Base-by-base conservation (phyloP, 1,284 basidiomycete genomes). In the Heterobasidion annosum region DNA sequence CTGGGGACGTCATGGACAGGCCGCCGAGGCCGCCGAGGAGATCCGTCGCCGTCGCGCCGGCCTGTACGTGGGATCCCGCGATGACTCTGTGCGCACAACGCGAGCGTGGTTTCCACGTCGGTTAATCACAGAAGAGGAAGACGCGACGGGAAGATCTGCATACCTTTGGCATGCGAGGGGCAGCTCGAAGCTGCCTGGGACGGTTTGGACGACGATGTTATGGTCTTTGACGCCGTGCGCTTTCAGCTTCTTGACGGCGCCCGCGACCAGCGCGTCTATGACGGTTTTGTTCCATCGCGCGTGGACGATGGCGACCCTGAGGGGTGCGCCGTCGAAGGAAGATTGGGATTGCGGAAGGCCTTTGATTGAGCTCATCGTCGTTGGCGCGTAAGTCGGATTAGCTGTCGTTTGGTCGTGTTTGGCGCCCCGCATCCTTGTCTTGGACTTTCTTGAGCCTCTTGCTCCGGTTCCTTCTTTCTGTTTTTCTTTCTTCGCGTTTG, bases 101-200 rank as follows among this genome's bases (percentile, higher is more conserved):
- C 34, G 12, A 46, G 50, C 46, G 7, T 13, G 16, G 12, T 34
- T 19, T 34, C 3, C 48, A 16, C 16, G 32, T 34, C 7, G 8
- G 34, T 40, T 37, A 54, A 32, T 25, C 34, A 16, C 15, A 35
- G 19, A 54, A 33, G 47, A 51, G 48, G 43, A 16, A 50, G 37
- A 19, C 37, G 47, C 43, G 5, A 50, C 43, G 10, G 44, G 33
- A 35, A 50, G 42, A 44, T 25, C 25, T 25, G 4, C 78, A 67
- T 73, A 93, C 89, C 79, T 88, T 65, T 78, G 79, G 63, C 82
- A 85, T 10, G 93, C 93, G 58, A 94, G 73, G 4, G 93, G 93
- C n/a, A 97, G 78, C 74, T 97, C 93, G 68, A 85, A 97, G 70
- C 88, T 92, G 16, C 96, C 96, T 0, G 96, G 95, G 1, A 99